Base-by-base conservation (phyloP, 768 basidiomycete genomes). In the Mycena polygramma region DNA sequence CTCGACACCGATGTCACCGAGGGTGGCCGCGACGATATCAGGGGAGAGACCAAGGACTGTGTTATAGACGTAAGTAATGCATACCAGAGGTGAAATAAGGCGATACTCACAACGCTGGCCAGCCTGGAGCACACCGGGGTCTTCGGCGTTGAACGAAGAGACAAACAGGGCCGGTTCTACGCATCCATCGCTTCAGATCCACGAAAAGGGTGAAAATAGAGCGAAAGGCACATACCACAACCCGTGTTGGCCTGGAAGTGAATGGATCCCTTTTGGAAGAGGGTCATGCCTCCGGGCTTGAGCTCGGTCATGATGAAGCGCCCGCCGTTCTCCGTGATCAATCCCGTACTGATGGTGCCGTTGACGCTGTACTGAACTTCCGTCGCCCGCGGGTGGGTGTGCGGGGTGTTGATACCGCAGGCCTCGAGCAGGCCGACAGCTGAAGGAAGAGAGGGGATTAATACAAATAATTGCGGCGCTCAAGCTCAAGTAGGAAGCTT, bases 301-400 rank as follows among this genome's bases (percentile, higher is more conserved):
- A 73, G 57, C 24, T 68, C 65, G 52, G 62, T 70, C 69, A 72
- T 9, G 67, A 74, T 62, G 46, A 74, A 72, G 63, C 73, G 73
- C 51, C 59, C 73, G 39, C 52, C 52, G 65, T 74, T 74, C 68
- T 74, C 73, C 41, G 66, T 61, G 39, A 74, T 63, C 62, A 72
- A 66, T 0, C 73, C 73, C 26, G 71, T 74, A 49, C 71, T 71
- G 22, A 74, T 60, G 5, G 59, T 74, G n/a, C 73, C 62, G 61
- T 74, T 74, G 37, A 72, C 71, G 46, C 59, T 71, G 62, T 69
- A 54, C 39, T 70, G 64, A 46, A 74, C 59, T 39, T 74, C 73
- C 14, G 73, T 74, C 8, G 73, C 73, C 2, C 73, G 71, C 20
- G 73, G 73, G 46, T 74, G 73, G 11, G 63, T 67, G 62, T 74